A percentile compares a stretch with the other conserved stretches of the same genome.
phyloP scores from a whole-genome alignment of 1,284 basidiomycete genomes.

The Cryptococcus wingfieldii region DNA sequence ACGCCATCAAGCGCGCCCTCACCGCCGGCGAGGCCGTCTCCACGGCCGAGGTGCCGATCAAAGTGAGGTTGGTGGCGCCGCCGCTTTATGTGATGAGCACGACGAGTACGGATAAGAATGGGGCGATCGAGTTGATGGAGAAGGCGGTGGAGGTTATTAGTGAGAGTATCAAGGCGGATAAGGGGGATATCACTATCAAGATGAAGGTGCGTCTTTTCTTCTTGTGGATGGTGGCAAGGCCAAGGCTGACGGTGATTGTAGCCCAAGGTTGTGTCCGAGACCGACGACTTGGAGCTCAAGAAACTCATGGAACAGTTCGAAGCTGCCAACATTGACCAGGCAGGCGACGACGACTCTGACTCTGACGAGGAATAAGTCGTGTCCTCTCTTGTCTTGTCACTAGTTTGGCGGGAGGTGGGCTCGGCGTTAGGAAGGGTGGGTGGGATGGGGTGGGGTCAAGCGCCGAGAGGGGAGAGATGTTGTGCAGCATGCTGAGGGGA shows the following conservation, averaged over 20 bases:
- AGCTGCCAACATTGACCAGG: slow-evolving; percentile 87
- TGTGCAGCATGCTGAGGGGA: too few relatives aligned
- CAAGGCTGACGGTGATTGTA: slow-evolving; percentile 38
- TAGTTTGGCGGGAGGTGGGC: too few relatives aligned
- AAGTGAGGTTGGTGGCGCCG: slow-evolving; percentile 93
- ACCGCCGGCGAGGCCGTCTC: slow-evolving; percentile 80
- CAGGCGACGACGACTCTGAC: slow-evolving; percentile 69
- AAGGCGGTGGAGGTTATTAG: slow-evolving; percentile 89
- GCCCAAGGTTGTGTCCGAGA: slow-evolving; percentile 96
- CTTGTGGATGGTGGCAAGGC: neutral
- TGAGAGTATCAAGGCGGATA: slow-evolving; percentile 72
- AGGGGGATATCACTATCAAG: slow-evolving; percentile 85
- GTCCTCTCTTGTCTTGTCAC: neutral
- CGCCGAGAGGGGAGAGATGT: too few relatives aligned
- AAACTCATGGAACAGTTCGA: slow-evolving; percentile 90
- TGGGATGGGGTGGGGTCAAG: neutral
- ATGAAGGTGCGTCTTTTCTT: slow-evolving; percentile 71
- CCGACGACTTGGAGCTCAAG: slow-evolving; percentile 90
- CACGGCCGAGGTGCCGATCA: slow-evolving; percentile 89
- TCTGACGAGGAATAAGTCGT: slow-evolving; percentile 41
- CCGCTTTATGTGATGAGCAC: slow-evolving; percentile 94
- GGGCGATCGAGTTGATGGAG: slow-evolving; percentile 88
- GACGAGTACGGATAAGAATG: slow-evolving; percentile 94
- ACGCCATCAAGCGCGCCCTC: slow-evolving; percentile 91
- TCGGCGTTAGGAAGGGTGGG: neutral